Evolutionary conservation across 371 early-diverging fungal species (phyloP), one percentile per base, ranked within the genome.

Genomic region (Parasitella parasitica): DNA sequence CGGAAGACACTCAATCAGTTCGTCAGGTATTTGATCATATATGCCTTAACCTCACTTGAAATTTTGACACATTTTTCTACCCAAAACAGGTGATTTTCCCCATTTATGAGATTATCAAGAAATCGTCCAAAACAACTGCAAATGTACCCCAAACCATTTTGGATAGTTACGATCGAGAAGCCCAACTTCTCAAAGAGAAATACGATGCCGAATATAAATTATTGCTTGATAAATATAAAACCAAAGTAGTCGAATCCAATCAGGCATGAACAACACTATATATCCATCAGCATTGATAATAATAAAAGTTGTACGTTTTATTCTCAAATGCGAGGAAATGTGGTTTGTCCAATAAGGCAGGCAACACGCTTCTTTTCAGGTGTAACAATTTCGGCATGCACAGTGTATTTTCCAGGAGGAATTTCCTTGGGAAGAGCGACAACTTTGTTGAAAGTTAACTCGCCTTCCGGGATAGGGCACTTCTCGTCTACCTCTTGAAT

Each of bases 351-450:
- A 49, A 59, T 46, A 20, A 76, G 55, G 52, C 73, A 76, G 18
- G 73, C 59, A 20, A 76, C 70, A 37, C 65, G 50, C 52, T 70
- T 63, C 16, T 63, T 61, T 20, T 65, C 66, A 13, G 63, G 60
- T 46, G 73, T 70, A 7, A 39, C 20, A 11, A 72, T 59, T 59
- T 66, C 64, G 32, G 76, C 76, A 54, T 70, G 65, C 7, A 76
- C 76, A 39, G 67, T 72, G 57, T 76, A 76, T 48, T 64, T 70
- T 54, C 76, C 76, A 39, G 65, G 65, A 58, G 72, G 80, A 59
- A 80, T 77, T 61, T 75, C 73, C 36, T 80, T 84, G 49, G 89
- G 89, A 20, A 88, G 72, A 27, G 73, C 77, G 26, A 88, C 78
- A 0, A 66, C 54, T 54, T 81, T 78, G 5, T 72, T 39, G 15